Evolutionary conservation across 2,329 filamentous ascomycete species (phyloP).

Genomic region (Nemania abortiva): DNA sequence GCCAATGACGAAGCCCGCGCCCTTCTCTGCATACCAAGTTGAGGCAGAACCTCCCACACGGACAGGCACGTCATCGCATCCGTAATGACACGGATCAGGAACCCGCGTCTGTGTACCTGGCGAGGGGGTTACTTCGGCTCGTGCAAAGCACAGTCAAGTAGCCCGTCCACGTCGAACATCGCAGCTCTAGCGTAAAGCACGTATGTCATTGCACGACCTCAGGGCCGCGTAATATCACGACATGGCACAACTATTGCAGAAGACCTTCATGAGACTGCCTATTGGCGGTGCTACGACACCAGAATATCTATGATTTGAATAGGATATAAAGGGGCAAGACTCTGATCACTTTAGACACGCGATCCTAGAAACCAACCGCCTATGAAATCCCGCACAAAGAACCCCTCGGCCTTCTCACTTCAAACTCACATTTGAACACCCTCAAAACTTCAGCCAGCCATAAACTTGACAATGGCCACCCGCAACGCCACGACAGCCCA

Average conservation of each 20-base stretch:
- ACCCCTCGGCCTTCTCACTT: background rate
- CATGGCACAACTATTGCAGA: background rate
- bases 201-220: constrained; percentile 35
- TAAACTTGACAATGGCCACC: constrained; percentile 15
- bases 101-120: constrained; percentile 26
- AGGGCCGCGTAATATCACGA: constrained; percentile 33
- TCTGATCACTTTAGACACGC: background rate
- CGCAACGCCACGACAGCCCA: constrained; percentile 6
- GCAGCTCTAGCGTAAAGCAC: background rate
- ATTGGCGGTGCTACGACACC: constrained; percentile 8
- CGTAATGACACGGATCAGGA: constrained; percentile 25
- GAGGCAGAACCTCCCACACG: constrained; percentile 23
- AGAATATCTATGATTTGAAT: no score
- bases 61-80: constrained; percentile 12
- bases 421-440: background rate
- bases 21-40: background rate
- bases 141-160: constrained; percentile 11
- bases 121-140: constrained; percentile 21
- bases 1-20: constrained; percentile 10
- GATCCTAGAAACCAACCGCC: background rate
- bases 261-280: background rate
- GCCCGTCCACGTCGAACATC: constrained; percentile 5
- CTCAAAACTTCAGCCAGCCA: no score
- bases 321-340: background rate
- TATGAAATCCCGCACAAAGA: background rate